Evolutionary conservation across 192 early-diverging fungal species (phyloP).

Genomic region (Rhizoclosmatium globosum): DNA sequence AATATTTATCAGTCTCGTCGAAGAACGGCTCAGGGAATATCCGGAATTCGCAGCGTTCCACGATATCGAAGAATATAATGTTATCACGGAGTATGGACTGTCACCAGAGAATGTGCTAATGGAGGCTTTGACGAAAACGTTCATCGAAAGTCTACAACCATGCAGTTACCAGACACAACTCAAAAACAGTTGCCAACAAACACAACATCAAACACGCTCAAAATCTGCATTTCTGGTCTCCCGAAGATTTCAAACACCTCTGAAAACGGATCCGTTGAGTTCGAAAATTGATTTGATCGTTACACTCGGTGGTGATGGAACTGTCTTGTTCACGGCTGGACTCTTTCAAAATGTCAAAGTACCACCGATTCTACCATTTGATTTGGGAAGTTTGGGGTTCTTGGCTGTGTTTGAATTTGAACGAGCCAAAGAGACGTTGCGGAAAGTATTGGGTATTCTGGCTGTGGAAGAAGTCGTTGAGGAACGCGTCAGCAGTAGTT

Average conservation of each 20-base stretch:
- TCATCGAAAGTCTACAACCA: not conserved
- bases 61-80: conserved; percentile 21
- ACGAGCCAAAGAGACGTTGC: conserved; percentile 67
- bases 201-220: not conserved
- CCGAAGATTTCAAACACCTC: conserved; percentile 26
- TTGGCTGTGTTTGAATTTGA: conserved; percentile 83
- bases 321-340: conserved; percentile 94
- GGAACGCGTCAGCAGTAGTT: not conserved
- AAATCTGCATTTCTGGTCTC: conserved; percentile 29
- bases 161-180: not conserved
- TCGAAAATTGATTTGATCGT: conserved; percentile 81
- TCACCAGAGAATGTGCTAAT: not conserved
- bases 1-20: conserved; percentile 6
- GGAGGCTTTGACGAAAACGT: not conserved
- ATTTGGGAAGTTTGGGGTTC: conserved; percentile 91
- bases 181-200: not conserved
- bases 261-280: conserved; percentile 6
- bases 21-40: conserved; percentile 41
- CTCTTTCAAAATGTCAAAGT: conserved; percentile 74
- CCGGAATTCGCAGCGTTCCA: conserved; percentile 37
- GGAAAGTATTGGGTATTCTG: conserved; percentile 42
- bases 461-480: not conserved
- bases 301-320: conserved; percentile 97
- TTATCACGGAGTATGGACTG: conserved; percentile 26
- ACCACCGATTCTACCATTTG: conserved; percentile 91